These are phyloP conservation scores for Anaeramoeba flamelloides DNA, from an alignment of 78 protist genomes.

Conservation along the genomic window DNA sequence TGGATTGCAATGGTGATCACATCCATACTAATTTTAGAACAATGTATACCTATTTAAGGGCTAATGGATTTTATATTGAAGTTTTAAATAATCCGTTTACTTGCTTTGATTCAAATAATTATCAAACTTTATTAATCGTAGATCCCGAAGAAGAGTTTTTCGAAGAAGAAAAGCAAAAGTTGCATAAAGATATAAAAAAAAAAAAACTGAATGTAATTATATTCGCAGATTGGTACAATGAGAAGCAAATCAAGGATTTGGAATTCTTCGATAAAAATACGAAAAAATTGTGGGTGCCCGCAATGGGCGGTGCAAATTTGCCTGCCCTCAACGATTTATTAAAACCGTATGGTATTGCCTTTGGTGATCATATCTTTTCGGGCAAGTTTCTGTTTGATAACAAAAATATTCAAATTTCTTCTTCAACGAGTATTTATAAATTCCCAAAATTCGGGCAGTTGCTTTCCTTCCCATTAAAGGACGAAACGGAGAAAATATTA, in stretches of 20 bases:
- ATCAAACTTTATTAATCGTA: slow-evolving; percentile 69
- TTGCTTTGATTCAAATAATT: slow-evolving; percentile 57
- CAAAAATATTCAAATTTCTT: too few relatives aligned
- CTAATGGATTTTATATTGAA: slow-evolving; percentile 45
- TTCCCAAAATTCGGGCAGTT: too few relatives aligned
- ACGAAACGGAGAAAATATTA: too few relatives aligned
- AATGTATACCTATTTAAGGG: slow-evolving; percentile 22
- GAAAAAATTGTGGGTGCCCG: slow-evolving; percentile 48
- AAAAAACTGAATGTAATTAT: slow-evolving; percentile 54
- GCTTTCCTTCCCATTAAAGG: too few relatives aligned
- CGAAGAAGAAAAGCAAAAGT: slow-evolving; percentile 40
- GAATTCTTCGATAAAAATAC: slow-evolving; percentile 69
- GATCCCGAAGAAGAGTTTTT: slow-evolving; percentile 76
- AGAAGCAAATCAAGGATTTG: slow-evolving; percentile 35
- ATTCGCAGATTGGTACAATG: slow-evolving; percentile 43
- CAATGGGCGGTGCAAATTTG: slow-evolving; percentile 58
- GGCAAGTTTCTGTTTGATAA: too few relatives aligned
- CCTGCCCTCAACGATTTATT: slow-evolving; percentile 76
- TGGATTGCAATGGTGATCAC: slow-evolving; percentile 93
- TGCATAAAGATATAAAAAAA: slow-evolving; percentile 38
- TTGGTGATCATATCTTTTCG: slow-evolving; percentile 37
- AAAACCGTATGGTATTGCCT: slow-evolving; percentile 36
- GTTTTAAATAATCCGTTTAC: slow-evolving; percentile 36
- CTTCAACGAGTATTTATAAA: too few relatives aligned
- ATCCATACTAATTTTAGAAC: slow-evolving; percentile 64